Base-by-base conservation (phyloP, 2,329 filamentous ascomycete genomes). In the Zymoseptoria crescenta region DNA sequence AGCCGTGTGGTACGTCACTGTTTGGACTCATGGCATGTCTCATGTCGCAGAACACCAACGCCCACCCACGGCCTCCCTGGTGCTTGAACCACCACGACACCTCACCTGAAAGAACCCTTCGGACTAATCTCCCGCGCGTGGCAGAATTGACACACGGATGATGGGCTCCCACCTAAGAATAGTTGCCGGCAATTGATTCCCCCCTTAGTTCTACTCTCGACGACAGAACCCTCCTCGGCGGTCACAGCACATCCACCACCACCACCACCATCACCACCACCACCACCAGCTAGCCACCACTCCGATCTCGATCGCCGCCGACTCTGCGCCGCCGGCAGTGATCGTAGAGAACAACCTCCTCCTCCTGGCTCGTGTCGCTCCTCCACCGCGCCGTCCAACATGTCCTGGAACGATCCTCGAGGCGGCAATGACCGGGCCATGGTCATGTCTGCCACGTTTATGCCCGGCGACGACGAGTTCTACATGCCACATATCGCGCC, bases 401-500 rank as follows among this genome's bases (percentile, higher is more conserved):
- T 45, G 35, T 45, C 35, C 35, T 45, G 35, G 35, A 45, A 16
- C 35, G 35, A 45, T n/a, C 35, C 35, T 45, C 35, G 35, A 45
- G 35, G 35, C n/a, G 10, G 35, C n/a, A 5, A 16, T 45, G 35
- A 16, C 35, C 35, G 35, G 35, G 35, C 13, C 13, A 45, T 16
- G 35, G 16, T 45, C 35, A 45, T 45, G 35, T 45, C 35, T 13
- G 85, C 86, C 58, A 89, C 85, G 54, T 88, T 87, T 73, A 81
- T 85, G 72, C 86, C 87, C 67, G 85, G 85, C 67, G 82, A 82
- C 55, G 84, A 87, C 72, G 84, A 87, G 73, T 87, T 83, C 73
- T 86, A 86, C 72, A 83, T 87, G 79, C 80, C 80, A 48, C 72
- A 71, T 30, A 69, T 73, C 60, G 71, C 71, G 61, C 83, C 84